These are phyloP conservation scores for Barnettozyma pratensis DNA, from an alignment of 805 yeast species.

Conservation along the genomic window DNA sequence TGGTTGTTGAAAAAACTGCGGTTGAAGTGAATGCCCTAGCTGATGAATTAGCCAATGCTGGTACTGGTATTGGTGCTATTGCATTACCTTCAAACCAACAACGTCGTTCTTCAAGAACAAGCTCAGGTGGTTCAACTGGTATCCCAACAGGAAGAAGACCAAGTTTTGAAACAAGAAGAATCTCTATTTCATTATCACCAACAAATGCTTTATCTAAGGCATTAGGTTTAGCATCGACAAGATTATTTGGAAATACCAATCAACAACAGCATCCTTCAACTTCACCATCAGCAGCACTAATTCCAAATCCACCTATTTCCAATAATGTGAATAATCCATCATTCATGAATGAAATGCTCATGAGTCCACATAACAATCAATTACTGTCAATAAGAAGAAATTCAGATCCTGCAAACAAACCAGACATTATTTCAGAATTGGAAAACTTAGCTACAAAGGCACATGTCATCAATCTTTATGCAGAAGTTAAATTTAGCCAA, in stretches of 20 bases:
- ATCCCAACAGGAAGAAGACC: slow-evolving; percentile 43
- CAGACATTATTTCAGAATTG: slow-evolving; percentile 40
- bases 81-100: slow-evolving; percentile 26
- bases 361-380: slow-evolving; percentile 11
- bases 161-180: slow-evolving; percentile 47
- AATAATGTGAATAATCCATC: slow-evolving; percentile 4
- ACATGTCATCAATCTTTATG: slow-evolving; percentile 81
- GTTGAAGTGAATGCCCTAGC: slow-evolving; percentile 96
- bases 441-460: slow-evolving; percentile 85
- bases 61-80: slow-evolving; percentile 45
- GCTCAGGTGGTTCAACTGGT: slow-evolving; percentile 39
- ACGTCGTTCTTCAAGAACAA: slow-evolving; percentile 39
- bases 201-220: slow-evolving; percentile 88
- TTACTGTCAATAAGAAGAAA: slow-evolving; percentile 3
- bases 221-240: slow-evolving; percentile 77
- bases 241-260: slow-evolving; percentile 60
- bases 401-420: slow-evolving; percentile 4
- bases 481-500: slow-evolving; percentile 86
- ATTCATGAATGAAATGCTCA: slow-evolving; percentile 9
- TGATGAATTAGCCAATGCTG: slow-evolving; percentile 75
- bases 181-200: slow-evolving; percentile 67
- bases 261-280: slow-evolving; percentile 14
- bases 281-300: slow-evolving; percentile 6
- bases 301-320: slow-evolving; percentile 8
- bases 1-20: slow-evolving; percentile 88